Base-by-base conservation (phyloP, 768 basidiomycete species). In the Exidia glandulosa region DNA sequence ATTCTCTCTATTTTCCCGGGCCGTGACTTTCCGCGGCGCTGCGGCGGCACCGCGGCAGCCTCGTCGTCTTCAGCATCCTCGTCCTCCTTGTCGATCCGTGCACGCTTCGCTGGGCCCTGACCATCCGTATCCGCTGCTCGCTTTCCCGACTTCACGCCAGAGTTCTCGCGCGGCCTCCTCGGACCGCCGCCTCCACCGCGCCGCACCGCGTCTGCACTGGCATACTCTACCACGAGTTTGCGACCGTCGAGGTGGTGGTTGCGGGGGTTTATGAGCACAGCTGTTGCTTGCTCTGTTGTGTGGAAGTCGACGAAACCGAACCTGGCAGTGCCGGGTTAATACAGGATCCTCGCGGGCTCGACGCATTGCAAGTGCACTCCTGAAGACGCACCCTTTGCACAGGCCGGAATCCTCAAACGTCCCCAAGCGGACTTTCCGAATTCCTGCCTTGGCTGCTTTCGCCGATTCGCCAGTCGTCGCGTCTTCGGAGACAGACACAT, bases 241-340 rank as follows among this genome's bases (percentile, higher is more conserved):
- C 94, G 81, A 7, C 92, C 92, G 70, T 90, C 81, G 57, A 95
- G 77, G 48, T 79, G 80, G 71, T 93, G 89, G 70, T 96, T 96
- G 67, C 85, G 83, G 57, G 85, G 81, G 66, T 96, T 90, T 64
- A 86, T 79, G 48, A 99, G 82, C 1, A 84, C 88, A 12, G 81
- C 76, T 0, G 92, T 96, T 12, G 95, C 93, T 61, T 87, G 79
- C 61, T 90, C 86, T 2, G 79, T 78, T 25, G 80, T 81, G 56
- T 82, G 80, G 70, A 98, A 99, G 71, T 99, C 96, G 59, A 95
- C 81, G 69, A 98, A 98, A 0, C 90, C 93, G 75, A 91, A 98
- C 16, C 95, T 97, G 68, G 5, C 10, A 45, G 27, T 34, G 30
- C 25, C 34, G 25, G 1, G 13, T 25, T 19, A 25, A n/a, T 32